Conservation (phyloP, 331 rosid species). For the Prunus yedoensis region DNA sequence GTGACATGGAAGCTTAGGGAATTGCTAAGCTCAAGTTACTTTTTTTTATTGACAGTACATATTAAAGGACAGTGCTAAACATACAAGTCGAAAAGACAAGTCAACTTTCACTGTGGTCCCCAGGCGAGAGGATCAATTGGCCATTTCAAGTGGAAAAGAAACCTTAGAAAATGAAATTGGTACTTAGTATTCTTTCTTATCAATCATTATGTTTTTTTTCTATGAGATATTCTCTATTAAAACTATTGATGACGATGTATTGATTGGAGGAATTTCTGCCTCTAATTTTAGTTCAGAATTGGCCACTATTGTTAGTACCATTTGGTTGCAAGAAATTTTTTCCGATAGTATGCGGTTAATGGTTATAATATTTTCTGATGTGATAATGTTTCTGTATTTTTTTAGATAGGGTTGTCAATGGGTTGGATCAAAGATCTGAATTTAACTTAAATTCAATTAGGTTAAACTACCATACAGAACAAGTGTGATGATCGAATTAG, state of each 20-base stretch:
- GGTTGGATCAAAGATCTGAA: neutral
- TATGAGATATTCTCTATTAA: neutral
- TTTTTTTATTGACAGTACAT: slow-evolving; percentile 71
- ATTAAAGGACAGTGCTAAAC: slow-evolving; percentile 66
- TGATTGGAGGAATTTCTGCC: neutral
- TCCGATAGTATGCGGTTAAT: neutral
- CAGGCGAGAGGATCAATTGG: slow-evolving; percentile 59
- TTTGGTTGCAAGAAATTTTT: neutral
- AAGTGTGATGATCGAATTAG: neutral
- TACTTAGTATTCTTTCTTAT: slow-evolving; percentile 29
- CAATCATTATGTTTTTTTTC: neutral
- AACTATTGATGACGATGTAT: slow-evolving; percentile 11
- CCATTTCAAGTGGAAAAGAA: slow-evolving; percentile 54
- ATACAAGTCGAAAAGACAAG: slow-evolving; percentile 57
- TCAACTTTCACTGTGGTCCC: slow-evolving; percentile 54
- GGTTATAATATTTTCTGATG: neutral
- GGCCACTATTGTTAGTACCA: neutral
- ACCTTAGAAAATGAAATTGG: slow-evolving; percentile 54
- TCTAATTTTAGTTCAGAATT: neutral
- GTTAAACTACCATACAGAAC: neutral
- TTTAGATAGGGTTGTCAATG: slow-evolving; percentile 1
- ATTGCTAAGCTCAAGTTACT: slow-evolving; percentile 22
- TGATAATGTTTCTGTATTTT: no score
- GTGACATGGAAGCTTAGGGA: neutral
- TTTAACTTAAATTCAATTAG: neutral